Conservation (phyloP, 805 yeast species). For the Cyberlindnera nakhonratchasimensis region DNA sequence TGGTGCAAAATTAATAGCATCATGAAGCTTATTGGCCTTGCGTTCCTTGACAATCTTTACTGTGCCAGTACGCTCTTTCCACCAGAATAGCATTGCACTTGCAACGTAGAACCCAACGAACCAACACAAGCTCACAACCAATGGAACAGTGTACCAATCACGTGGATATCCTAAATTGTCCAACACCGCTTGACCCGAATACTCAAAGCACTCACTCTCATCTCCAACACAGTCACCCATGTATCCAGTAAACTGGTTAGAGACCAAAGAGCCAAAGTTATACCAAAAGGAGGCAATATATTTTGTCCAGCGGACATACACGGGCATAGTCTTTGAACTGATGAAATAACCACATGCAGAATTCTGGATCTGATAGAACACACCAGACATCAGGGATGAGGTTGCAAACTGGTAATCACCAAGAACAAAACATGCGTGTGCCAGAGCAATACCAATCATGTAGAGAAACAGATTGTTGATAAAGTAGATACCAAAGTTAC, state of each 20-base stretch:
- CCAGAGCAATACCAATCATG: slow-evolving; percentile 52
- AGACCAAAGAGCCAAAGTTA: slow-evolving; percentile 62
- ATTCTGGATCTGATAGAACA: slow-evolving; percentile 46
- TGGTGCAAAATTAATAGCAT: slow-evolving; percentile 1
- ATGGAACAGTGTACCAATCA: slow-evolving; percentile 65
- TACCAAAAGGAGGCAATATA: slow-evolving; percentile 77
- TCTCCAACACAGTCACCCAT: slow-evolving; percentile 66
- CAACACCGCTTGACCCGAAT: slow-evolving; percentile 53
- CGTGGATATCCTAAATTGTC: slow-evolving; percentile 55
- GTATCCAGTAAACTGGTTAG: slow-evolving; percentile 64
- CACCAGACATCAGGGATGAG: slow-evolving; percentile 19
- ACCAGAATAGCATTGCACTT: slow-evolving; percentile 40
- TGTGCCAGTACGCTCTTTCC: slow-evolving; percentile 35
- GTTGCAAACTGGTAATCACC: slow-evolving; percentile 22
- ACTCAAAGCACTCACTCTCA: slow-evolving; percentile 42
- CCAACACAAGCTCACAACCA: slow-evolving; percentile 58
- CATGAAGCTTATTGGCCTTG: background rate
- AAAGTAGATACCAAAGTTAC: slow-evolving; percentile 61
- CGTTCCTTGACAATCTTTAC: slow-evolving; percentile 23
- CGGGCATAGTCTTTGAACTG: slow-evolving; percentile 71
- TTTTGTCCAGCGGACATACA: slow-evolving; percentile 82
- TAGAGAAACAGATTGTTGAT: slow-evolving; percentile 54
- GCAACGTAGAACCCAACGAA: slow-evolving; percentile 52
- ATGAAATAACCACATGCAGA: slow-evolving; percentile 81
- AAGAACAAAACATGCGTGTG: slow-evolving; percentile 34